Percentiles rank a stretch among this genome's conserved stretches.
These are phyloP conservation scores for Lactarius trivialis DNA, from an alignment of 768 basidiomycete species.

Conservation along the genomic window DNA sequence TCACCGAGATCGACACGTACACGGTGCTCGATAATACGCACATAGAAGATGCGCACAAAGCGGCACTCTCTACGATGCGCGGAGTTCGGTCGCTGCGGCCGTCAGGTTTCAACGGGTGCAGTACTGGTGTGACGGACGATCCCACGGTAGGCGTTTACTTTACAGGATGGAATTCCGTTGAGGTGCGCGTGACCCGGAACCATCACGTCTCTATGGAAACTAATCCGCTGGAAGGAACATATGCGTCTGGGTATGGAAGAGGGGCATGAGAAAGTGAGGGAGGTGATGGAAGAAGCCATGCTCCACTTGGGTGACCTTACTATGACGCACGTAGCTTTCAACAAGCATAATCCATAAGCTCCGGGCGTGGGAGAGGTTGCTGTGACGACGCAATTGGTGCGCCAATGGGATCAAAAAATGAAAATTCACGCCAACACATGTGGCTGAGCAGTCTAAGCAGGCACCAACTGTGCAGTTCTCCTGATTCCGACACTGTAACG, in stretches of 20 bases:
- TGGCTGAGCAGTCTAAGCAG: no score
- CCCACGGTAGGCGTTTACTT: neutral
- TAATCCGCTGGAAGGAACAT: neutral
- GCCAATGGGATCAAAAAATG: no score
- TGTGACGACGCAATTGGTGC: neutral
- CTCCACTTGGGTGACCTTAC: neutral
- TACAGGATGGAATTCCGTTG: constrained; percentile 2
- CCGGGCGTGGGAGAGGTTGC: neutral
- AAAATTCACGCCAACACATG: neutral
- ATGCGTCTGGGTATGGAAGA: neutral
- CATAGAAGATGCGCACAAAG: neutral
- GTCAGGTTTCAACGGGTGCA: neutral
- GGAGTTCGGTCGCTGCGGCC: constrained; percentile 2
- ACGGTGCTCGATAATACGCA: neutral
- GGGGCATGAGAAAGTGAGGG: neutral
- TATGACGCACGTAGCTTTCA: neutral
- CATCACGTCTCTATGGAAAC: neutral
- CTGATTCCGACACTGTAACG: no score
- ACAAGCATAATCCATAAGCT: neutral
- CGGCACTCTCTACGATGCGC: neutral
- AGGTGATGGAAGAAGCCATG: neutral
- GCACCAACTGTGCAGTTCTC: neutral
- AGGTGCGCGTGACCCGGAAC: neutral
- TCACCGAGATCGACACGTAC: neutral
- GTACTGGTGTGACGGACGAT: neutral